Base-by-base conservation (phyloP, 2,329 filamentous ascomycete species). In the Colletotrichum sp. region DNA sequence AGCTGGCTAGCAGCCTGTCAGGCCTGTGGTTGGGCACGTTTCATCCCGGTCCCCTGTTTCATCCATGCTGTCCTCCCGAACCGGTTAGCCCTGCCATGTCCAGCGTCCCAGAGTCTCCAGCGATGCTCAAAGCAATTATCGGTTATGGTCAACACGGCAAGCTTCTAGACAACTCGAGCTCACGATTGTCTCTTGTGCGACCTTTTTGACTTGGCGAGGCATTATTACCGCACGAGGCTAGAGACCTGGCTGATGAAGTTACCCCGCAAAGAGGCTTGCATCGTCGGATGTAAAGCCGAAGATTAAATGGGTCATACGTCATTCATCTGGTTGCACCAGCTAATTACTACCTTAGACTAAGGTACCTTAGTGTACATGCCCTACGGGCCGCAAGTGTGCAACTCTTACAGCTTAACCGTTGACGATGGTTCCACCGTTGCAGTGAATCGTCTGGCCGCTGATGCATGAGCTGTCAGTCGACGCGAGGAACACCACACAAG, bases 401-500 rank as follows among this genome's bases (percentile, higher is more conserved):
- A 47, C 2, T 21, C 27, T 15, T 5, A 15, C 38, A 16, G 5
- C 63, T 81, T 80, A 89, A 29, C 88, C 86, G 74, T 87, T 88
- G 33, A 89, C 87, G 55, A 89, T 77, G 6, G 79, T 80, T 7
- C 88, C 87, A 2, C 87, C 87, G 63, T 89, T 89, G 82, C 87
- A 89, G 79, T 89, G 87, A 13, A 89, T 86, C 0, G 85, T 87
- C 85, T 96, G 94, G 3, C 95, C 94, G 67, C 90, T 93, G 59
- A 97, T 91, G 75, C 91, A 92, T 62, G 90, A 92, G 80, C 93
- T 94, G 81, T 97, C 94, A 73, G 88, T 86, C 66, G 91, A 93
- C 0, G 94, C 94, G 76, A 97, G 85, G 83, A 97, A 97, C 6
- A 97, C 94, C 71, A 95, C 93, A 78, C 93, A 95, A 0, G 93